These are phyloP conservation scores for Jasminum sambac DNA, from an alignment of 257 asterid species.

Conservation along the genomic window DNA sequence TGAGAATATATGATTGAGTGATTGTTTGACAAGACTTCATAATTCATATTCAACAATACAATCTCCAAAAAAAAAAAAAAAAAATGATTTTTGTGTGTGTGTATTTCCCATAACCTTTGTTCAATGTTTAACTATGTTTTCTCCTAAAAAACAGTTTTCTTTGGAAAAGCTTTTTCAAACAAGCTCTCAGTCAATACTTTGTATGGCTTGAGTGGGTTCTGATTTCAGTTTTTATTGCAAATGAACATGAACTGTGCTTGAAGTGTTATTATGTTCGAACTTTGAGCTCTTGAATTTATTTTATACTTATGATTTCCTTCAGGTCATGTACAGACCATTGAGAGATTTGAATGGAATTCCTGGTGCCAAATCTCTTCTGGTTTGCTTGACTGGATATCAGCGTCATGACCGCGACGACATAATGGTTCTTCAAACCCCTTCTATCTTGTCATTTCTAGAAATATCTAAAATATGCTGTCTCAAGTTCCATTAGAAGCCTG, in stretches of 20 bases:
- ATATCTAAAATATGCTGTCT: neutral
- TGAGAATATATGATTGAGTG: neutral
- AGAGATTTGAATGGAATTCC: slow-evolving; percentile 78
- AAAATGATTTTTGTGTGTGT: no score
- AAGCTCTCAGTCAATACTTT: neutral
- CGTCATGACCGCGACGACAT: slow-evolving; percentile 75
- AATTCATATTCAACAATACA: no score
- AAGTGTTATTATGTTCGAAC: neutral
- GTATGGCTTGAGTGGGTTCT: neutral
- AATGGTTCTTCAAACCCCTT: slow-evolving; percentile 53
- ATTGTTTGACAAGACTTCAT: no score
- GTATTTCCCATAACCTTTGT: no score
- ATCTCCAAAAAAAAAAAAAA: no score
- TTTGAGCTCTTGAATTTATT: neutral
- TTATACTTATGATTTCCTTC: slow-evolving; percentile 25
- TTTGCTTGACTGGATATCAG: slow-evolving; percentile 91
- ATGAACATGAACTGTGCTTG: neutral
- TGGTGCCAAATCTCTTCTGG: slow-evolving; percentile 63
- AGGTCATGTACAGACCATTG: slow-evolving; percentile 75
- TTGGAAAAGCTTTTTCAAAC: no score
- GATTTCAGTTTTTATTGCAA: neutral
- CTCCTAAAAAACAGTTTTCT: no score
- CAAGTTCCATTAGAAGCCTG: neutral
- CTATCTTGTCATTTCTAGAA: slow-evolving; percentile 22
- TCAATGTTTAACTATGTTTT: no score